phyloP scores from a whole-genome alignment of 306 rosid species.

The Hippophae rhamnoides region DNA sequence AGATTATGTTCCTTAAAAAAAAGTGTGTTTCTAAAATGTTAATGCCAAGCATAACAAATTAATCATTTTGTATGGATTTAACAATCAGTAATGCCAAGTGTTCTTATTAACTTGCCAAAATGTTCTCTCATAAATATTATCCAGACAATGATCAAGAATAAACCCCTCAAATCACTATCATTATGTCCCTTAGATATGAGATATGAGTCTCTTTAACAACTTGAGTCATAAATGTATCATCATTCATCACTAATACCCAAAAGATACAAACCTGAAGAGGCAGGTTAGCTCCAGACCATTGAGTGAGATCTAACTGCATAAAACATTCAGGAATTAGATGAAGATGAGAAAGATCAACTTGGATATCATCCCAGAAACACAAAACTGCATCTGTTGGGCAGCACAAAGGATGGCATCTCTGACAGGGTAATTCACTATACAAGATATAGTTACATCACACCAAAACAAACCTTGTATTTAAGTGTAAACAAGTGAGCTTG shows the following conservation, averaged over 20 bases:
- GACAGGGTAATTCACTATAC: too few relatives aligned
- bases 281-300: slow-evolving; percentile 96
- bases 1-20: too few relatives aligned
- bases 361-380: background rate
- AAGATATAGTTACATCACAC: slow-evolving; percentile 1
- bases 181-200: background rate
- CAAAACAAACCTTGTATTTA: slow-evolving; percentile 74
- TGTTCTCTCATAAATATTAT: too few relatives aligned
- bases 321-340: slow-evolving; percentile 31
- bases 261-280: slow-evolving; percentile 76
- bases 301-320: slow-evolving; percentile 86
- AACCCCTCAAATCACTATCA: background rate
- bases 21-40: too few relatives aligned
- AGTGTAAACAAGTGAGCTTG: slow-evolving; percentile 77
- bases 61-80: too few relatives aligned
- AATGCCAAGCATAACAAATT: too few relatives aligned
- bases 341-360: slow-evolving; percentile 8
- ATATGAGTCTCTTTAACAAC: background rate
- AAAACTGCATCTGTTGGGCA: slow-evolving; percentile 1
- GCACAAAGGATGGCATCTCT: too few relatives aligned
- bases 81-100: too few relatives aligned
- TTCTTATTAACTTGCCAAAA: too few relatives aligned
- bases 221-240: background rate
- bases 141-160: background rate
- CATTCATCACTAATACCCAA: background rate